These are phyloP conservation scores for Psidium friedrichsthalianum DNA, from an alignment of 345 rosid species.

Conservation along the genomic window DNA sequence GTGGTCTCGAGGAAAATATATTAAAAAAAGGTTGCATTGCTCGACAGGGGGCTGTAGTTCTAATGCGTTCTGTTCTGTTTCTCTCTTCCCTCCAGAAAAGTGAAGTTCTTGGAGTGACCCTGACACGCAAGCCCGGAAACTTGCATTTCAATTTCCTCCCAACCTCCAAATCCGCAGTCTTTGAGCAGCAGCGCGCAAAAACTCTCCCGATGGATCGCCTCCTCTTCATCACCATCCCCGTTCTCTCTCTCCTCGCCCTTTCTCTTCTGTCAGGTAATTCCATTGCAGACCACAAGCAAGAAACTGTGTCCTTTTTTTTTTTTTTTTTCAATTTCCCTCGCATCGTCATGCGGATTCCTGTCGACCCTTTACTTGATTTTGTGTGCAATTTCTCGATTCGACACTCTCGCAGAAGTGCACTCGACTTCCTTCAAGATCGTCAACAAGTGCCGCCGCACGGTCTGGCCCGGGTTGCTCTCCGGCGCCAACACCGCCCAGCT, in stretches of 20 bases:
- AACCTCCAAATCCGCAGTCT: neutral
- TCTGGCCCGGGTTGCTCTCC: slow-evolving; percentile 88
- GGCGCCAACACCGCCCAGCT: slow-evolving; percentile 62
- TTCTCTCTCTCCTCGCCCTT: neutral
- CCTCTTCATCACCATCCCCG: neutral
- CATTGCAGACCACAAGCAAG: neutral
- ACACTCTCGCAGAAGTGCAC: neutral
- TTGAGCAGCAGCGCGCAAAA: neutral
- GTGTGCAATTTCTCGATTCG: neutral
- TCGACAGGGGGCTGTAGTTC: neutral
- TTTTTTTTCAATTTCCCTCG: neutral
- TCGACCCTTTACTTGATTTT: neutral
- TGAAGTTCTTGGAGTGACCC: slow-evolving; percentile 6
- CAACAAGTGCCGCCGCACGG: slow-evolving; percentile 59
- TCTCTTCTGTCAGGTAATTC: neutral
- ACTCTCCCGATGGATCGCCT: neutral
- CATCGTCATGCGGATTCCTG: neutral
- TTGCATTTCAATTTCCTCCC: neutral
- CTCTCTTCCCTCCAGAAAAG: slow-evolving; percentile 9
- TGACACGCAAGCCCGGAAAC: neutral
- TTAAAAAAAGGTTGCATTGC: neutral
- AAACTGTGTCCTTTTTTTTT: neutral
- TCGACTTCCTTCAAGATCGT: slow-evolving; percentile 52
- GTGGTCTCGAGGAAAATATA: too few species aligned
- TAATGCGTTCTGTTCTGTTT: neutral